phyloP scores from a whole-genome alignment of 1,284 basidiomycete species.

The Anthracocystis panici-leucophaei region DNA sequence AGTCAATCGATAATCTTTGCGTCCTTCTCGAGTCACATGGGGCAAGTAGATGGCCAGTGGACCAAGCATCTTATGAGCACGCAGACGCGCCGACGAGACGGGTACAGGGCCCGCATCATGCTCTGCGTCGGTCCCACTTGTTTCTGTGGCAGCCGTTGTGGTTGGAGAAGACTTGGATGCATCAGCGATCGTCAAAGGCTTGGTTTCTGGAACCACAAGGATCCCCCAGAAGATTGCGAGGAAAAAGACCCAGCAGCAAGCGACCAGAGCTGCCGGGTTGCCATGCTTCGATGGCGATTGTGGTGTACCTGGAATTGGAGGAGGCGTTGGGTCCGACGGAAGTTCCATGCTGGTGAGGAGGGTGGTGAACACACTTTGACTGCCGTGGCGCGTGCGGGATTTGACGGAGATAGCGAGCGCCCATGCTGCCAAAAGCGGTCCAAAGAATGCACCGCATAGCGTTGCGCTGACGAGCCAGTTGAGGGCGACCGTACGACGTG shows the following conservation, averaged over 20 bases:
- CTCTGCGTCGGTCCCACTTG: neutral
- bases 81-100: slow-evolving; percentile 18
- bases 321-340: slow-evolving; percentile 28
- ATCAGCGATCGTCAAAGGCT: slow-evolving; percentile 12
- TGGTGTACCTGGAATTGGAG: slow-evolving; percentile 32
- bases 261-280: slow-evolving; percentile 41
- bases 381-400: slow-evolving; percentile 7
- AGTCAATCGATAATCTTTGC: slow-evolving; percentile 46
- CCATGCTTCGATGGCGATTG: slow-evolving; percentile 36
- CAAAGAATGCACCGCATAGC: slow-evolving; percentile 43
- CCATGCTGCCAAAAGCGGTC: slow-evolving; percentile 46
- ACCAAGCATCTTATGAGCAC: slow-evolving; percentile 29
- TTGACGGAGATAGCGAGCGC: slow-evolving; percentile 33
- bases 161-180: neutral
- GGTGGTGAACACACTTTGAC: neutral
- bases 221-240: slow-evolving; percentile 33
- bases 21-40: slow-evolving; percentile 25
- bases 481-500: slow-evolving; percentile 33
- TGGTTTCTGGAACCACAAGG: slow-evolving; percentile 44
- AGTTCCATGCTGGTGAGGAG: slow-evolving; percentile 17
- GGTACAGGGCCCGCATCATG: neutral
- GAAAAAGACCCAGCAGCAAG: slow-evolving; percentile 41
- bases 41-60: slow-evolving; percentile 45
- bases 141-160: neutral
- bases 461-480: slow-evolving; percentile 50